Evolutionary conservation across 495 filamentous ascomycete genomes (phyloP).

Genomic region (Lentithecium fluviatile): DNA sequence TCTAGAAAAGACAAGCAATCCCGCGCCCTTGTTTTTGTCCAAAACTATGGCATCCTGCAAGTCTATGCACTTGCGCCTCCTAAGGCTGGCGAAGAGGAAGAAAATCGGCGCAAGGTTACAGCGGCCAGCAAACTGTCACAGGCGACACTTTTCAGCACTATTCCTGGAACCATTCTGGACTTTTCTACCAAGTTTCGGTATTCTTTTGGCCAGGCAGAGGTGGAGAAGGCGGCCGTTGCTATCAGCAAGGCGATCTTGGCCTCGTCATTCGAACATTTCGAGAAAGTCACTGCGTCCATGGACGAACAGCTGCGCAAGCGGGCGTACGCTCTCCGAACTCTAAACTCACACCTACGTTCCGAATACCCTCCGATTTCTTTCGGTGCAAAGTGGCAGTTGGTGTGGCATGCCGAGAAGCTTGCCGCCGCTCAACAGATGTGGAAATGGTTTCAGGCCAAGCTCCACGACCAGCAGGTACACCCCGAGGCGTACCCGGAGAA

Average conservation of each 20-base stretch:
- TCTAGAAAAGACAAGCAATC: constrained; percentile 52
- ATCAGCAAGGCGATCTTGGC: constrained; percentile 80
- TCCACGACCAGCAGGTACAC: constrained; percentile 19
- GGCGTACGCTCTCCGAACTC: constrained; percentile 65
- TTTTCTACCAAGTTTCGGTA: constrained; percentile 64
- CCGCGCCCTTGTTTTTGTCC: constrained; percentile 69
- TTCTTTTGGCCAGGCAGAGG: constrained; percentile 63
- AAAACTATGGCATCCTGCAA: constrained; percentile 76
- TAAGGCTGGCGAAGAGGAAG: constrained; percentile 43
- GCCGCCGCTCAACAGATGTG: constrained; percentile 80
- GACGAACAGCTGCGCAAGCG: constrained; percentile 75
- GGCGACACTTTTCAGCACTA: constrained; percentile 84
- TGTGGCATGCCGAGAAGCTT: constrained; percentile 90
- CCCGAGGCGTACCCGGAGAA: constrained; percentile 50
- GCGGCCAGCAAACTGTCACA: constrained; percentile 89
- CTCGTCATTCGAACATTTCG: constrained; percentile 70
- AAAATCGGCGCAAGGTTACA: constrained; percentile 55
- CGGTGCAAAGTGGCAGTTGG: constrained; percentile 69
- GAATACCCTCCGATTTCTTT: constrained; percentile 58
- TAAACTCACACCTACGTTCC: constrained; percentile 64
- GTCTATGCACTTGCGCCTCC: constrained; percentile 56
- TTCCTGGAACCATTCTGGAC: constrained; percentile 75
- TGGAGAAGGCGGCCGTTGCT: constrained; percentile 72
- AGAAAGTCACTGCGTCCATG: constrained; percentile 67
- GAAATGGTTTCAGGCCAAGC: constrained; percentile 62